Percentiles rank a stretch among this genome's conserved stretches.
phyloP scores from a whole-genome alignment of 2,329 filamentous ascomycete genomes.

The Phyllosticta citrichinensis region DNA sequence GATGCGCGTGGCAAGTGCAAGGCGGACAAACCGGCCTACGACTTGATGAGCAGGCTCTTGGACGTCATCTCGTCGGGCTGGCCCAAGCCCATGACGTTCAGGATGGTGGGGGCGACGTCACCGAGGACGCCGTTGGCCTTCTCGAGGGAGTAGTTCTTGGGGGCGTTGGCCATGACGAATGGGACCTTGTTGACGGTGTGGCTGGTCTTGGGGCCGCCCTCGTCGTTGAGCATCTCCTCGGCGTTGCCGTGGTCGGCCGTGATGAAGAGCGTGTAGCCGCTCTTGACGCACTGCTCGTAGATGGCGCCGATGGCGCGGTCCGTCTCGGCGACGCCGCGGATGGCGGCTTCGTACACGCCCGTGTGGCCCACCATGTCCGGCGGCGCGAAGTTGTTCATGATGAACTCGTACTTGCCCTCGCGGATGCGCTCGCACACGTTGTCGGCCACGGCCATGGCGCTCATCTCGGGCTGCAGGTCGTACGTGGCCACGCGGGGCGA shows the following conservation, averaged over 20 bases:
- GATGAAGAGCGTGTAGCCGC: constrained; percentile 88
- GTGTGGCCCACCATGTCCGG: constrained; percentile 99
- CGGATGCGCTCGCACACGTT: constrained; percentile 80
- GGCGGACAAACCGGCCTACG: constrained; percentile 25
- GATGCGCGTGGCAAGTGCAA: not conserved
- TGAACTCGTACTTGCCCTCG: constrained; percentile 81
- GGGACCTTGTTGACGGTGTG: constrained; percentile 98
- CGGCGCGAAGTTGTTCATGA: constrained; percentile 99
- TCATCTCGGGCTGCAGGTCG: constrained; percentile 93
- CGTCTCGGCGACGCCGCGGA: constrained; percentile 73
- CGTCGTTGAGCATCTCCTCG: constrained; percentile 96
- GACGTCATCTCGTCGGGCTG: constrained; percentile 92
- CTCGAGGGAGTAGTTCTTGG: constrained; percentile 77
- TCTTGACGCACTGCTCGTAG: constrained; percentile 86
- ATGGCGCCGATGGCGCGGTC: constrained; percentile 91
- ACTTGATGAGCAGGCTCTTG: constrained; percentile 70
- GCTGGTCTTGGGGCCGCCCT: constrained; percentile 94
- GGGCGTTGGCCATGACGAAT: constrained; percentile 96
- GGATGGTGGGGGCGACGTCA: constrained; percentile 90
- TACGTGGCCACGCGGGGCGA: constrained; percentile 95
- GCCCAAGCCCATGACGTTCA: constrained; percentile 81
- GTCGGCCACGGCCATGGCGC: constrained; percentile 76
- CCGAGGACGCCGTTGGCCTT: constrained; percentile 83
- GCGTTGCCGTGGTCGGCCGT: constrained; percentile 96
- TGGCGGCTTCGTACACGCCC: constrained; percentile 89